Conservation (phyloP, 2,329 filamentous ascomycete genomes). For the Hirsutella minnesotensis region DNA sequence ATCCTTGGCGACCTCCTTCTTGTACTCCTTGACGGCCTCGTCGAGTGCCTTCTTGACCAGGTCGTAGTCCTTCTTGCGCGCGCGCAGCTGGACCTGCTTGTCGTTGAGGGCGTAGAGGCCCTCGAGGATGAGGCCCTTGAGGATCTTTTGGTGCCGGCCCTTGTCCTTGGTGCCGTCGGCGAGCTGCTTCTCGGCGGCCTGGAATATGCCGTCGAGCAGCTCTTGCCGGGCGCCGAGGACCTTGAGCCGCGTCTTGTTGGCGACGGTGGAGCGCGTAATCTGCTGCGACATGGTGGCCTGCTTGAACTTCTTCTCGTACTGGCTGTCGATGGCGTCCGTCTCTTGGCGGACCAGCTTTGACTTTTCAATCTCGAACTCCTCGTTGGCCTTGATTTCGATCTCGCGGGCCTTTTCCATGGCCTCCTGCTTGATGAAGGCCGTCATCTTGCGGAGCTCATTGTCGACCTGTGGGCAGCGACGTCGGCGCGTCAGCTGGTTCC, state of each 20-base stretch:
- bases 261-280: constrained; percentile 89
- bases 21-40: constrained; percentile 70
- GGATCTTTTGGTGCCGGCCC: constrained; percentile 59
- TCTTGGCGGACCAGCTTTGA: constrained; percentile 96
- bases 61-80: constrained; percentile 68
- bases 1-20: constrained; percentile 62
- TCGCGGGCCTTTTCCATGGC: constrained; percentile 93
- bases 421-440: constrained; percentile 98
- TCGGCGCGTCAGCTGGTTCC: too few relatives aligned
- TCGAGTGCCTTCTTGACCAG: constrained; percentile 67
- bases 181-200: constrained; percentile 64
- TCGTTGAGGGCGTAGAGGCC: constrained; percentile 83
- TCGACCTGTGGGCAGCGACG: constrained; percentile 53
- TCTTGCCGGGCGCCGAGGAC: constrained; percentile 82
- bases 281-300: constrained; percentile 97
- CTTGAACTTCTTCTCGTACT: constrained; percentile 99
- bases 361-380: constrained; percentile 98
- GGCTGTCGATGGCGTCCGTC: constrained; percentile 78
- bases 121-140: constrained; percentile 78
- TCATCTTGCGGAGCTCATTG: constrained; percentile 99
- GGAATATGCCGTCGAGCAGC: constrained; percentile 82
- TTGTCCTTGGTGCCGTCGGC: constrained; percentile 52
- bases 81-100: constrained; percentile 60
- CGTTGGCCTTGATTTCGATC: constrained; percentile 96
- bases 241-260: constrained; percentile 90